These are phyloP conservation scores for Cladosporium velox DNA, from an alignment of 2,329 filamentous ascomycete genomes.

Conservation along the genomic window DNA sequence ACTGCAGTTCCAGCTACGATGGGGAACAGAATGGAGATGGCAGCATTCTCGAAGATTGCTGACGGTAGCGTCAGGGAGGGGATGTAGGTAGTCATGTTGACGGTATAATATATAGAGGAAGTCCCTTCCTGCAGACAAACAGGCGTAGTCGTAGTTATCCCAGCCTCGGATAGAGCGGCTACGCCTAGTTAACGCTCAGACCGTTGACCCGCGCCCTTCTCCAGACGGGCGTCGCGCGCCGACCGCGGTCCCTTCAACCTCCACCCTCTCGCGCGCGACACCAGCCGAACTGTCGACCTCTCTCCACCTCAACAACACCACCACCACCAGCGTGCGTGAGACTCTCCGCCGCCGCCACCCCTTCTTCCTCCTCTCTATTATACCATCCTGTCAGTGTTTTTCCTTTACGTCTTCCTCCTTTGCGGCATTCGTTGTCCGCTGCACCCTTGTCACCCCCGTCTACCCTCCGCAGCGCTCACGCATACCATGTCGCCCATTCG, in stretches of 20 bases:
- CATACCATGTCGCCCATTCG: slow-evolving; percentile 3
- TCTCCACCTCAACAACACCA: neutral
- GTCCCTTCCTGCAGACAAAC: neutral
- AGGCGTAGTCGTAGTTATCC: neutral
- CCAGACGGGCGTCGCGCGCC: neutral
- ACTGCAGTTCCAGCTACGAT: slow-evolving; percentile 72
- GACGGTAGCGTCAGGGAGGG: slow-evolving; percentile 75
- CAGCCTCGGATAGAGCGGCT: neutral
- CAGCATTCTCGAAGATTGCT: slow-evolving; percentile 69
- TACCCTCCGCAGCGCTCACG: slow-evolving; percentile 16
- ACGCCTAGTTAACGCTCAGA: neutral
- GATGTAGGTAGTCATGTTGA: slow-evolving; percentile 75
- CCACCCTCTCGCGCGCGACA: neutral
- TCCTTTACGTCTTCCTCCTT: slow-evolving; percentile 26
- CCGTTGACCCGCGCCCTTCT: neutral
- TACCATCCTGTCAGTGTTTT: slow-evolving; percentile 35
- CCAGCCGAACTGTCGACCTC: neutral
- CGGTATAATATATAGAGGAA: neutral
- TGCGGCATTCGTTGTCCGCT: slow-evolving; percentile 59
- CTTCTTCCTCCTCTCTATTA: slow-evolving; percentile 9
- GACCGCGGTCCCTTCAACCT: neutral
- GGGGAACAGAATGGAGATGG: slow-evolving; percentile 74
- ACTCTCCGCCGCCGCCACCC: slow-evolving; percentile 11
- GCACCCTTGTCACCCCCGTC: slow-evolving; percentile 37
- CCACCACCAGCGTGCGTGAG: slow-evolving; percentile 18